Percentiles rank a stretch among this genome's conserved stretches.
Conservation (phyloP, 75 land plant genomes). For the Ceratopteris richardii region DNA sequence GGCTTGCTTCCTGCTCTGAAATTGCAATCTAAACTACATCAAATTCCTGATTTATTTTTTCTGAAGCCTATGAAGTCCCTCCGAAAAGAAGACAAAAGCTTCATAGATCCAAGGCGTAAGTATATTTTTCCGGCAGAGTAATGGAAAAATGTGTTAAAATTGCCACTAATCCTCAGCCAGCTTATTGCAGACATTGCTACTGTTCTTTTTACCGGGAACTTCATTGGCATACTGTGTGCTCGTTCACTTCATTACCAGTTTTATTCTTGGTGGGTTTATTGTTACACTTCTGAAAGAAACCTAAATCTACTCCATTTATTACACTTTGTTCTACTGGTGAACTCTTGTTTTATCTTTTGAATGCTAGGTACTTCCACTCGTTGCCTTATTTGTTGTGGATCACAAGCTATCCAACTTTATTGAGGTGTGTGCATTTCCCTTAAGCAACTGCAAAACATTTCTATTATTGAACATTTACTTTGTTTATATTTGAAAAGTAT, state of each 20-base stretch:
- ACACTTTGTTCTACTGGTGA: not conserved
- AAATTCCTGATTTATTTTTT: too few relatives aligned
- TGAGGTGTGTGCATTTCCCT: slow-evolving; percentile 45
- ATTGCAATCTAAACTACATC: not conserved
- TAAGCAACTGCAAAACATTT: too few relatives aligned
- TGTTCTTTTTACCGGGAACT: slow-evolving; percentile 84
- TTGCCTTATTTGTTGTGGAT: slow-evolving; percentile 86
- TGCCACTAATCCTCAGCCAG: too few relatives aligned
- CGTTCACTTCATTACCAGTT: slow-evolving; percentile 93
- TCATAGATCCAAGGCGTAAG: not conserved
- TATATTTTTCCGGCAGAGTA: not conserved
- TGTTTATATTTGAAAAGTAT: too few relatives aligned
- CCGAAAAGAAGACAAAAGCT: not conserved
- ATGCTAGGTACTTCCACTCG: slow-evolving; percentile 78
- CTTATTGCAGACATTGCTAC: slow-evolving; percentile 51
- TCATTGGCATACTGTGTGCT: slow-evolving; percentile 83
- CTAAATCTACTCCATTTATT: too few relatives aligned
- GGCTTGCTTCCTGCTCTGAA: slow-evolving; percentile 39
- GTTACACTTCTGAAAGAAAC: slow-evolving; percentile 2
- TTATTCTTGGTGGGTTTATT: slow-evolving; percentile 71
- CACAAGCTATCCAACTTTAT: slow-evolving; percentile 48
- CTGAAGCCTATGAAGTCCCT: too few relatives aligned
- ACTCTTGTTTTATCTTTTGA: not conserved
- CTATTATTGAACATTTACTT: too few relatives aligned
- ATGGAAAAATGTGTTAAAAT: too few relatives aligned